These are phyloP conservation scores for Syzygium malaccense DNA, from an alignment of 441 rosid species.

Conservation along the genomic window DNA sequence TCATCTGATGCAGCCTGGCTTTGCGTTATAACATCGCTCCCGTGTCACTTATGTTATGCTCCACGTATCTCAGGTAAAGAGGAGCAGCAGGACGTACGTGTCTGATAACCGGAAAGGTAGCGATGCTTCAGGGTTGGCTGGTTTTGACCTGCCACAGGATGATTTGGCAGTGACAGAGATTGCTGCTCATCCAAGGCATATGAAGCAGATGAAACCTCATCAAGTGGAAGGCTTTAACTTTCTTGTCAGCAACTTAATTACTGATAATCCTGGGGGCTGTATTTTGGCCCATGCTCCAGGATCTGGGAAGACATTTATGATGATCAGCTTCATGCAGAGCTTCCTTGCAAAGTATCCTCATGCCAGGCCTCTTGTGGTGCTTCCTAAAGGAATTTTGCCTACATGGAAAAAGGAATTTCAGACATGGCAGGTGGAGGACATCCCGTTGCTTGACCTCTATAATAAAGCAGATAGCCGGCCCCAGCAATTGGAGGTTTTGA, in stretches of 20 bases:
- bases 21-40: background rate
- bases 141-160: conserved; percentile 26
- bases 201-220: conserved; percentile 75
- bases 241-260: conserved; percentile 56
- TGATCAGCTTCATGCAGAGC: conserved; percentile 84
- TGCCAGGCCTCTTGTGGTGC: conserved; percentile 71
- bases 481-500: conserved; percentile 60
- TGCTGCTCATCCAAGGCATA: conserved; percentile 78
- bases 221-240: conserved; percentile 79
- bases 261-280: conserved; percentile 82
- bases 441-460: conserved; percentile 65
- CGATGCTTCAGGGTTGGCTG: conserved; percentile 29
- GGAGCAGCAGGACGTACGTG: conserved; percentile 35
- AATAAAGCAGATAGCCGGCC: conserved; percentile 56
- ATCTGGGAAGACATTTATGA: conserved; percentile 92
- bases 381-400: conserved; percentile 76
- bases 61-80: conserved; percentile 38
- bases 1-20: background rate
- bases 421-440: conserved; percentile 68
- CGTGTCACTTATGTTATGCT: background rate
- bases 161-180: conserved; percentile 42
- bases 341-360: conserved; percentile 69
- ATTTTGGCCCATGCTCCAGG: conserved; percentile 95
- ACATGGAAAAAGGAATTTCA: conserved; percentile 86
- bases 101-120: conserved; percentile 31